These are phyloP conservation scores for Saksenaea vasiformis DNA, from an alignment of 371 early-diverging fungal species.

Conservation along the genomic window DNA sequence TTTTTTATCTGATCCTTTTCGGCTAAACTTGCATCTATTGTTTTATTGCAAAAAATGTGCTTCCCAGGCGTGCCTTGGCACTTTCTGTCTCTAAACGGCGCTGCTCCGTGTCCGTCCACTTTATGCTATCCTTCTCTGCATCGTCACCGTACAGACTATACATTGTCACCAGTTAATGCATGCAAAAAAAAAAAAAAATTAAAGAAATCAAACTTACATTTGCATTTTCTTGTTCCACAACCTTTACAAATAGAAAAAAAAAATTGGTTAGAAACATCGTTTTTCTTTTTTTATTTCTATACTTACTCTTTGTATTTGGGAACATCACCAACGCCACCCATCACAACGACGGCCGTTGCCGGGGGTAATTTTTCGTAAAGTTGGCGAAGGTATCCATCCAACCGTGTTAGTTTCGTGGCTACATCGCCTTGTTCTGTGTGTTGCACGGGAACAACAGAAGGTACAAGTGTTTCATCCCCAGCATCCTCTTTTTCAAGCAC, in stretches of 20 bases:
- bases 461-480: neutral
- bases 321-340: conserved; percentile 54
- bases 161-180: neutral
- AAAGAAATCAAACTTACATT: neutral
- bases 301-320: conserved; percentile 40
- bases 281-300: neutral
- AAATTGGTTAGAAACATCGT: neutral
- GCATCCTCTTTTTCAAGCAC: neutral
- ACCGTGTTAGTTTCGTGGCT: conserved; percentile 14
- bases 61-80: conserved; percentile 14
- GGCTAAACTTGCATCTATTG: neutral
- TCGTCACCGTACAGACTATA: conserved; percentile 4
- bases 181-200: neutral
- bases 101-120: conserved; percentile 12
- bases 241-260: neutral
- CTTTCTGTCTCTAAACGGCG: conserved; percentile 11
- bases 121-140: neutral
- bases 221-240: neutral
- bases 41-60: conserved; percentile 6
- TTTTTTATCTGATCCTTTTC: conserved; percentile 4
- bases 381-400: conserved; percentile 43
- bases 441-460: conserved; percentile 10
- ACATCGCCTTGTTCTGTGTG: neutral
- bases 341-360: conserved; percentile 47
- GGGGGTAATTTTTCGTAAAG: conserved; percentile 44